These are phyloP conservation scores for Pilasporangium apinafurcum DNA, from an alignment of 352 stramenopile species.

Conservation along the genomic window DNA sequence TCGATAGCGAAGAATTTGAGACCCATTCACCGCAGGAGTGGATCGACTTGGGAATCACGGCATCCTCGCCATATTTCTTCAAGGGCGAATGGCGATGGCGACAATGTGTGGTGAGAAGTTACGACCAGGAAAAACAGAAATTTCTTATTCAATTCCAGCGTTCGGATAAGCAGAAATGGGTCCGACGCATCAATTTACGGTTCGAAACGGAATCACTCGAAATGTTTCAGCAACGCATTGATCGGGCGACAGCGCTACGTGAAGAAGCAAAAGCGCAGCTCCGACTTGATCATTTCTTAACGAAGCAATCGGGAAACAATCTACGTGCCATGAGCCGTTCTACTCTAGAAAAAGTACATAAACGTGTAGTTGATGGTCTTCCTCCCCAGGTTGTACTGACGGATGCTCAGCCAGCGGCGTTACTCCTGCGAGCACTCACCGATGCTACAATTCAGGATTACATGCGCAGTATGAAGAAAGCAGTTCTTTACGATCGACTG, in stretches of 20 bases:
- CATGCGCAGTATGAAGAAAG: slow-evolving; percentile 90
- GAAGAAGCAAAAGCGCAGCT: slow-evolving; percentile 84
- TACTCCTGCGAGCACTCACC: slow-evolving; percentile 77
- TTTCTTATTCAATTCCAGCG: slow-evolving; percentile 85
- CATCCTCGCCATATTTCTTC: slow-evolving; percentile 78
- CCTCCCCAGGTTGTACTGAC: slow-evolving; percentile 44
- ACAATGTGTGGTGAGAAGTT: slow-evolving; percentile 51
- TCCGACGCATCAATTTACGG: slow-evolving; percentile 88
- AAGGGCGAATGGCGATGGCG: slow-evolving; percentile 84
- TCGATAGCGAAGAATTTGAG: slow-evolving; percentile 87
- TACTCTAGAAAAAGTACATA: slow-evolving; percentile 81
- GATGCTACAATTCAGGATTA: slow-evolving; percentile 88
- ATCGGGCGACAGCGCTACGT: slow-evolving; percentile 46
- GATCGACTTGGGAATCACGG: slow-evolving; percentile 39
- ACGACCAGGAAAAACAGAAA: slow-evolving; percentile 55
- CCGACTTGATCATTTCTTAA: slow-evolving; percentile 89
- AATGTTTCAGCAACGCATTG: slow-evolving; percentile 71
- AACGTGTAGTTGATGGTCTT: slow-evolving; percentile 78
- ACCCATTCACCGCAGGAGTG: slow-evolving; percentile 65
- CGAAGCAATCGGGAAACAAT: slow-evolving; percentile 61
- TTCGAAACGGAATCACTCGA: slow-evolving; percentile 79
- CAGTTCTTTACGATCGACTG: slow-evolving; percentile 69
- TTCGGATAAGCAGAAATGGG: slow-evolving; percentile 80
- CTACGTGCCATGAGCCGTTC: slow-evolving; percentile 74
- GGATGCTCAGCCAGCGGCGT: slow-evolving; percentile 49